These are phyloP conservation scores for Lagenaria siceraria DNA, from an alignment of 306 rosid species.

Conservation along the genomic window DNA sequence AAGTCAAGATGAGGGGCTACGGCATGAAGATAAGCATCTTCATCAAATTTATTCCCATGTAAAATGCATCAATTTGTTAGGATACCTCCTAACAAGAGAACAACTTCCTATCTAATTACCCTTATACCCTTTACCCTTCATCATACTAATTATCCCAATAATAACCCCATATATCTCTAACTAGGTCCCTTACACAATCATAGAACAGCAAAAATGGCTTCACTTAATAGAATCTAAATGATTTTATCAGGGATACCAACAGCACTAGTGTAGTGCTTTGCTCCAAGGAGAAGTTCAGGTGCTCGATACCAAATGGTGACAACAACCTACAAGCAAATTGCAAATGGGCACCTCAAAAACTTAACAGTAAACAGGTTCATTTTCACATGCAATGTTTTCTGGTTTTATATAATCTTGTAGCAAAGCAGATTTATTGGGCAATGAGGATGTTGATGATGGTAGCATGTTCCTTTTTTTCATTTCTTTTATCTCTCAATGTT, in stretches of 20 bases:
- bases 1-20: background rate
- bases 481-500: background rate
- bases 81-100: too few relatives aligned
- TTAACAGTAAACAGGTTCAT: background rate
- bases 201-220: background rate
- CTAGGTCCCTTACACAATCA: too few relatives aligned
- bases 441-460: background rate
- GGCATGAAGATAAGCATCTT: background rate
- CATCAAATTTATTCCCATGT: background rate
- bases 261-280: constrained; percentile 97
- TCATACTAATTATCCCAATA: too few relatives aligned
- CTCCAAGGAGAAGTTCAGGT: constrained; percentile 98
- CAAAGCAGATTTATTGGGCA: background rate
- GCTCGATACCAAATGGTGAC: constrained; percentile 99
- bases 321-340: constrained; percentile 57
- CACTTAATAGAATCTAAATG: background rate
- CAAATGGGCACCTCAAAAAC: background rate
- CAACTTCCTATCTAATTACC: too few relatives aligned
- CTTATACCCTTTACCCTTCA: too few relatives aligned
- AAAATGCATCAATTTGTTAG: background rate
- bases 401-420: background rate
- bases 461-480: background rate
- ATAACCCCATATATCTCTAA: too few relatives aligned
- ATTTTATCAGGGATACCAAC: constrained; percentile 59
- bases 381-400: background rate